A percentile compares a stretch with the other conserved stretches of the same genome.
Conservation (phyloP, 495 filamentous ascomycete genomes). For the Trichoderma asperelloides region DNA sequence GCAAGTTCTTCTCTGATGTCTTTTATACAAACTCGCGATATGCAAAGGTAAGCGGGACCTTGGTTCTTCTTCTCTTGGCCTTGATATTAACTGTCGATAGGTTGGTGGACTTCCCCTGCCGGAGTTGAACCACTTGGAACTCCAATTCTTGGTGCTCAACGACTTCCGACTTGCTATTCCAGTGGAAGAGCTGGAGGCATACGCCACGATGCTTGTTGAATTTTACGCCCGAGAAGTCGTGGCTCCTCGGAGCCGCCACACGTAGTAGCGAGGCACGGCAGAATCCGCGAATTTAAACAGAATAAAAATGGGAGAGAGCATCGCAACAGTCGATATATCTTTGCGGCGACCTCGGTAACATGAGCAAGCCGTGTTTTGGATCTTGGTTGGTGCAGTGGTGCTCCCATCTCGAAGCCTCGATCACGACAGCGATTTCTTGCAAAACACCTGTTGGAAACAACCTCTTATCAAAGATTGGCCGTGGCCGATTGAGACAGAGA, state of each 20-base stretch:
- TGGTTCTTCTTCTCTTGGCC: neutral
- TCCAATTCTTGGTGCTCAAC: slow-evolving; percentile 94
- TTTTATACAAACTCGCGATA: slow-evolving; percentile 99
- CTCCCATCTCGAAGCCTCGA: neutral
- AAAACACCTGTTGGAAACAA: neutral
- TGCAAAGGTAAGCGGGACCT: slow-evolving; percentile 65
- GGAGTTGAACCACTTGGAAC: slow-evolving; percentile 92
- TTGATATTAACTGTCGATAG: slow-evolving; percentile 33
- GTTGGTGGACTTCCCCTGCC: slow-evolving; percentile 93
- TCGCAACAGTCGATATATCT: neutral
- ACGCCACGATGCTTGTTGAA: slow-evolving; percentile 97
- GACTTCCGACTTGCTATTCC: slow-evolving; percentile 93
- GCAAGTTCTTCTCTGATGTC: slow-evolving; percentile 99
- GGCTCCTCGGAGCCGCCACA: slow-evolving; percentile 20
- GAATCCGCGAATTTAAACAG: neutral
- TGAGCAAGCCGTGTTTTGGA: neutral
- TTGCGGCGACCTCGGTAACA: neutral
- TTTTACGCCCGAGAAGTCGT: slow-evolving; percentile 94
- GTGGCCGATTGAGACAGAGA: neutral
- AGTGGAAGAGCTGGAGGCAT: slow-evolving; percentile 92
- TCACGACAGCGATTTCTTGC: neutral
- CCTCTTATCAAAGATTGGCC: neutral
- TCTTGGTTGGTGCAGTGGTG: neutral
- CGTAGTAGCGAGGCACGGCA: neutral
- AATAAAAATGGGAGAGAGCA: neutral